A percentile compares a stretch with the other conserved stretches of the same genome.
Conservation (phyloP, 768 basidiomycete genomes). For the Amanita molliuscula region DNA sequence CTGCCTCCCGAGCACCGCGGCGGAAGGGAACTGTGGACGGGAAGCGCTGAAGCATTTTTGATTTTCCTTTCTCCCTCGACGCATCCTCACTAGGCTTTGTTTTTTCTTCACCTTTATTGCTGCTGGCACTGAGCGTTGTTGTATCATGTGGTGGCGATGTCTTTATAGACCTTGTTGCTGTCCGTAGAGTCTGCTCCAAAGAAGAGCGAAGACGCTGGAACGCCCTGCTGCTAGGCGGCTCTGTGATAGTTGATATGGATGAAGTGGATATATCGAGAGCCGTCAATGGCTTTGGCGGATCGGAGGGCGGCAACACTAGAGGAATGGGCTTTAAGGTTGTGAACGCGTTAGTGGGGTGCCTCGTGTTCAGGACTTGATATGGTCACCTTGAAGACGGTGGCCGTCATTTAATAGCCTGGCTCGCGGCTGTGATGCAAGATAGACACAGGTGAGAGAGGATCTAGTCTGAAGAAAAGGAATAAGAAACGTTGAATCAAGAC, state of each 20-base stretch:
- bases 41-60: slow-evolving; percentile 34
- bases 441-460: neutral
- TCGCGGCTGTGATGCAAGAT: neutral
- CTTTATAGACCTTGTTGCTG: slow-evolving; percentile 51
- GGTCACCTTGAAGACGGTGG: slow-evolving; percentile 28
- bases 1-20: slow-evolving; percentile 27
- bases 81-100: slow-evolving; percentile 23
- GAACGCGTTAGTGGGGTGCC: slow-evolving; percentile 28
- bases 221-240: slow-evolving; percentile 33
- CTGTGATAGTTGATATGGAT: slow-evolving; percentile 20
- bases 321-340: slow-evolving; percentile 22
- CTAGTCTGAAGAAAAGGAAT: neutral
- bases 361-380: slow-evolving; percentile 36
- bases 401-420: slow-evolving; percentile 27
- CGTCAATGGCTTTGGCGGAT: slow-evolving; percentile 25
- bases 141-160: slow-evolving; percentile 29
- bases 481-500: neutral
- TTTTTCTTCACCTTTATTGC: slow-evolving; percentile 34
- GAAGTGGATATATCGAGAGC: slow-evolving; percentile 20
- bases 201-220: slow-evolving; percentile 59
- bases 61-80: slow-evolving; percentile 28
- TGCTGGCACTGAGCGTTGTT: slow-evolving; percentile 27
- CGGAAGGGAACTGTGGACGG: slow-evolving; percentile 46
- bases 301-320: slow-evolving; percentile 30
- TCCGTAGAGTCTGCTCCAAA: slow-evolving; percentile 55